Base-by-base conservation (phyloP, 2,329 filamentous ascomycete genomes). In the Aureobasidium sp. region DNA sequence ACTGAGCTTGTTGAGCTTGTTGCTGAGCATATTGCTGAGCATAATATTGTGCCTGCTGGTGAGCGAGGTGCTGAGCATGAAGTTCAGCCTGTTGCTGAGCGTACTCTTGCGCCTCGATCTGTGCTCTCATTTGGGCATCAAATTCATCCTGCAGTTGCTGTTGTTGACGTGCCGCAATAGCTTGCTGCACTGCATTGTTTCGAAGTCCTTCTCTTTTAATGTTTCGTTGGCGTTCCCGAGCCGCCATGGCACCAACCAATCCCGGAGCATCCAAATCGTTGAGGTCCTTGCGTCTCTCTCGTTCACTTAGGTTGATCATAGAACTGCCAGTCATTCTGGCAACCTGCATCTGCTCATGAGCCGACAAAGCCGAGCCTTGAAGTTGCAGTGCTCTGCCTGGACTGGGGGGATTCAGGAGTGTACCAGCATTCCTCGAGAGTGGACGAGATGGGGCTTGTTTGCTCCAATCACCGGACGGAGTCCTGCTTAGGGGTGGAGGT, bases 331-430 rank as follows among this genome's bases (percentile, higher is more conserved):
- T 96, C 67, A 90, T 80, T 41, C 89, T 85, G 10, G 91, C 89
- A n/a, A 96, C 83, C 67, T 95, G 88, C 74, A 95, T 90, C 72
- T 95, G 91, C 73, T 96, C 91, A 17, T 88, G 85, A 20, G 91
- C 91, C 23, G 89, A 91, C n/a, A 96, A 79, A 62, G 87, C 83
- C 0, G 78, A 75, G 9, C 82, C 80, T 27, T 82, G 75, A 53
- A 78, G 78, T 29, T 76, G 64, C 23, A 67, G 32, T n/a, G 61
- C 39, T 39, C 53, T 63, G 62, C 53, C 64, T 0, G 65, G 61
- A 51, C 65, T 63, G 72, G 36, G 63, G 48, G 70, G 71, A 51
- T 77, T 76, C 34, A 87, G 73, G 62, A 82, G 71, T 4, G 74
- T 72, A 44, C 77, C 79, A 10, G 86, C 80, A 12, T 84, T 83